These are phyloP conservation scores for Hamamelis virginiana DNA, from an alignment of 164 flowering plant species.

Conservation along the genomic window DNA sequence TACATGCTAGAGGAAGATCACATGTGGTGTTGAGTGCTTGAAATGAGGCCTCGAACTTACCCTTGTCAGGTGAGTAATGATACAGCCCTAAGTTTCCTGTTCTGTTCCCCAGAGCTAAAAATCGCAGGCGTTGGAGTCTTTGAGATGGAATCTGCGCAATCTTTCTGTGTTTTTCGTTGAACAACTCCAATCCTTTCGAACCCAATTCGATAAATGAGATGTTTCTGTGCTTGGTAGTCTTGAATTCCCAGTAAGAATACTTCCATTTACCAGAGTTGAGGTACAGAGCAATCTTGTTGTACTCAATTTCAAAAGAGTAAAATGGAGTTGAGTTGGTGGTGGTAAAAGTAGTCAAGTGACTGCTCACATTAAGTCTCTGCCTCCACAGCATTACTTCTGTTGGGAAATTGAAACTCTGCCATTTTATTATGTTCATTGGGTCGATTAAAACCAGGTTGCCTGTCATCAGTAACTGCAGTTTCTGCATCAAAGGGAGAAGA, in stretches of 20 bases:
- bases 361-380: constrained; percentile 54
- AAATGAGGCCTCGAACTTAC: constrained; percentile 58
- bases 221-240: constrained; percentile 39
- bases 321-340: constrained; percentile 36
- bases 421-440: constrained; percentile 40
- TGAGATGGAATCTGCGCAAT: constrained; percentile 45
- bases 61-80: constrained; percentile 44
- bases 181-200: constrained; percentile 53
- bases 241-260: constrained; percentile 87
- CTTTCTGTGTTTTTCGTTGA: constrained; percentile 32
- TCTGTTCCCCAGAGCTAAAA: constrained; percentile 51
- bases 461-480: constrained; percentile 43
- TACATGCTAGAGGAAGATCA: constrained; percentile 81
- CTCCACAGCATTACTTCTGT: constrained; percentile 73
- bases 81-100: constrained; percentile 75
- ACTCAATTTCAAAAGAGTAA: constrained; percentile 67
- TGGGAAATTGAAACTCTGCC: constrained; percentile 94
- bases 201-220: constrained; percentile 51
- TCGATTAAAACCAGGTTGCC: constrained; percentile 75
- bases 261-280: constrained; percentile 44
- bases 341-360: constrained; percentile 58
- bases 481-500: constrained; percentile 45
- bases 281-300: constrained; percentile 53
- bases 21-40: constrained; percentile 62
- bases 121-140: constrained; percentile 38